Percentiles rank a stretch among this genome's conserved stretches.
phyloP scores from a whole-genome alignment of 1,284 basidiomycete genomes.

The Ganoderma leucocontextum region DNA sequence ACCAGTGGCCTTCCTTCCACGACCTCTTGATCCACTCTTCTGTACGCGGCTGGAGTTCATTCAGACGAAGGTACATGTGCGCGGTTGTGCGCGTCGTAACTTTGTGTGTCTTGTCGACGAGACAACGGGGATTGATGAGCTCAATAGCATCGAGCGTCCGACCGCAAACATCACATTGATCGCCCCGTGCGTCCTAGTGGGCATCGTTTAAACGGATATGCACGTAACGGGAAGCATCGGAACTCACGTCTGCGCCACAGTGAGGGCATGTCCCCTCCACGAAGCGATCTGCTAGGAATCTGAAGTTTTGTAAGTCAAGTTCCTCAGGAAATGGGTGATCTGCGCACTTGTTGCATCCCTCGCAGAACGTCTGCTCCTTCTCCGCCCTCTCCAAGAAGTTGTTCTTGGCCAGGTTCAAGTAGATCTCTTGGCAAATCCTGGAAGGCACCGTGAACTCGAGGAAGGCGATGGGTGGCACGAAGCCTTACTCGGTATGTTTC shows the following conservation, averaged over 20 bases:
- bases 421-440: slow-evolving; percentile 92
- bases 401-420: slow-evolving; percentile 83
- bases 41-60: slow-evolving; percentile 83
- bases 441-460: neutral
- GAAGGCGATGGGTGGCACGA: neutral
- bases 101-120: slow-evolving; percentile 84
- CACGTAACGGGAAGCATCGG: neutral
- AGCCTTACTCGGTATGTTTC: slow-evolving; percentile 84
- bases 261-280: slow-evolving; percentile 95
- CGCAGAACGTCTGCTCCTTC: slow-evolving; percentile 93
- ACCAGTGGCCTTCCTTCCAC: slow-evolving; percentile 89
- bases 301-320: slow-evolving; percentile 42
- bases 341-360: slow-evolving; percentile 83
- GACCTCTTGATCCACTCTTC: slow-evolving; percentile 91
- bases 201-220: neutral
- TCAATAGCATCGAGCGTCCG: slow-evolving; percentile 94
- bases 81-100: slow-evolving; percentile 82
- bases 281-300: slow-evolving; percentile 94
- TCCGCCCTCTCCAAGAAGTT: slow-evolving; percentile 82
- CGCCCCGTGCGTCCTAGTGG: slow-evolving; percentile 90
- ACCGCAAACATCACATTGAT: slow-evolving; percentile 97
- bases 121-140: slow-evolving; percentile 95
- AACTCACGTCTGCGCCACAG: slow-evolving; percentile 80
- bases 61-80: slow-evolving; percentile 95
- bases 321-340: neutral